These are phyloP conservation scores for Carallia brachiata DNA, from an alignment of 345 rosid species.

Conservation along the genomic window DNA sequence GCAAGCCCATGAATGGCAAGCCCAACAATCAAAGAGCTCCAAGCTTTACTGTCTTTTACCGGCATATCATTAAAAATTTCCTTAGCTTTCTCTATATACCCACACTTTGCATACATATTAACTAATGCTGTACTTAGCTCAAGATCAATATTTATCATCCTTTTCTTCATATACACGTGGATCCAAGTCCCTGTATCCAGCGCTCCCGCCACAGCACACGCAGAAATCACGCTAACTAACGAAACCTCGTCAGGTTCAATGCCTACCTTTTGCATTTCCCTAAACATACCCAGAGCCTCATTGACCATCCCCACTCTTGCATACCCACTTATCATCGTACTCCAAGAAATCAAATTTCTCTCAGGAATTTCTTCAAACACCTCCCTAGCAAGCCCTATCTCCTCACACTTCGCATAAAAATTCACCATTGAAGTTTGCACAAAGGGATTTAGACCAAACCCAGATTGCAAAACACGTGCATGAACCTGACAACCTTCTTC, in stretches of 20 bases:
- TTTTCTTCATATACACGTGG: slow-evolving; percentile 11
- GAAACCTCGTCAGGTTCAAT: slow-evolving; percentile 22
- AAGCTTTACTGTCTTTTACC: slow-evolving; percentile 20
- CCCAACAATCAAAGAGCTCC: slow-evolving; percentile 22
- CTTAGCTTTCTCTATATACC: slow-evolving; percentile 18
- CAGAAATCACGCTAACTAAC: slow-evolving; percentile 17
- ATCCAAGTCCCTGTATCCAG: slow-evolving; percentile 25
- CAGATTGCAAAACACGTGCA: slow-evolving; percentile 5
- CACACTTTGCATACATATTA: slow-evolving; percentile 25
- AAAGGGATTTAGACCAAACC: slow-evolving; percentile 10
- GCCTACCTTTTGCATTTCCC: slow-evolving; percentile 21
- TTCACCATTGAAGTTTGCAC: slow-evolving; percentile 15
- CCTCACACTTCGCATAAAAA: slow-evolving; percentile 12
- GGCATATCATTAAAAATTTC: slow-evolving; percentile 21
- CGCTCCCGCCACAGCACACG: slow-evolving; percentile 20
- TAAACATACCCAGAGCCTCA: slow-evolving; percentile 21
- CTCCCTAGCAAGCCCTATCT: slow-evolving; percentile 12
- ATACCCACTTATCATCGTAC: slow-evolving; percentile 21
- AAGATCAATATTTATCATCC: slow-evolving; percentile 14
- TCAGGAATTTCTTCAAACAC: slow-evolving; percentile 23
- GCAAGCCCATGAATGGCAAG: slow-evolving; percentile 21
- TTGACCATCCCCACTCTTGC: slow-evolving; percentile 22
- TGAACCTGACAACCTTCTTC: slow-evolving; percentile 19
- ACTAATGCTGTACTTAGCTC: slow-evolving; percentile 19
- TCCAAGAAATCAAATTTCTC: slow-evolving; percentile 22